These are phyloP conservation scores for Raffaelea albimanens DNA, from an alignment of 2,329 filamentous ascomycete species.

Conservation along the genomic window DNA sequence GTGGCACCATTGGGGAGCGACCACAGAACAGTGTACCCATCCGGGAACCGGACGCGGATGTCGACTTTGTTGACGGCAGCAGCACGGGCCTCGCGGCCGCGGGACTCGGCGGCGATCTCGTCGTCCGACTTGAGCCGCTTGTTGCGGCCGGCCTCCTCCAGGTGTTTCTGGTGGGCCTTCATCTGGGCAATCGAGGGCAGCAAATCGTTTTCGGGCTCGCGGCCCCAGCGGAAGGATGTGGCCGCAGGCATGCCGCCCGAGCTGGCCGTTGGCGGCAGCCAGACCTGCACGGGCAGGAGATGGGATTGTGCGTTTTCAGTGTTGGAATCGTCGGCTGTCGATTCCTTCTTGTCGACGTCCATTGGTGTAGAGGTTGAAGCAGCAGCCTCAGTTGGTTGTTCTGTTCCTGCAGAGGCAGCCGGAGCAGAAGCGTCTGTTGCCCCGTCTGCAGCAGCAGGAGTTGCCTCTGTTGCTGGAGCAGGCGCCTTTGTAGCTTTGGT, in stretches of 20 bases:
- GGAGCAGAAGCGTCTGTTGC: constrained; percentile 7
- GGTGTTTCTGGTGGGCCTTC: constrained; percentile 61
- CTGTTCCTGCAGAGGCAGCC: not conserved
- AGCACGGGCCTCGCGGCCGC: constrained; percentile 55
- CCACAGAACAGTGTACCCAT: constrained; percentile 69
- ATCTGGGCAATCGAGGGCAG: constrained; percentile 67
- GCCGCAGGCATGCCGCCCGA: constrained; percentile 57
- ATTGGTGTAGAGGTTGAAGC: not conserved
- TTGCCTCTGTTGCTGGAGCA: constrained; percentile 55
- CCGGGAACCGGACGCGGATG: constrained; percentile 79
- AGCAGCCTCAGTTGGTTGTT: not conserved
- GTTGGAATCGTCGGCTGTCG: no score
- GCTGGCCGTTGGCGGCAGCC: constrained; percentile 60
- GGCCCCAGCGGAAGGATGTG: constrained; percentile 29
- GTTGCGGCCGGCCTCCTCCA: constrained; percentile 57
- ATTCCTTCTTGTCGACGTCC: not conserved
- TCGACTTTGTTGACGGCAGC: constrained; percentile 58
- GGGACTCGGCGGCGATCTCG: constrained; percentile 63
- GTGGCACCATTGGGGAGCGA: constrained; percentile 61
- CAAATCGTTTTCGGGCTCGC: constrained; percentile 61
- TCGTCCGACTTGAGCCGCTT: constrained; percentile 72
- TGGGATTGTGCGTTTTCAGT: constrained; percentile 9
- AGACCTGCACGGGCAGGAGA: constrained; percentile 57
- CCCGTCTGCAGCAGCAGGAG: constrained; percentile 10
- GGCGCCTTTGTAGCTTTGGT: no score